Evolutionary conservation across 2,329 filamentous ascomycete genomes (phyloP).

Genomic region (Pseudopyrenochaeta lycopersici): DNA sequence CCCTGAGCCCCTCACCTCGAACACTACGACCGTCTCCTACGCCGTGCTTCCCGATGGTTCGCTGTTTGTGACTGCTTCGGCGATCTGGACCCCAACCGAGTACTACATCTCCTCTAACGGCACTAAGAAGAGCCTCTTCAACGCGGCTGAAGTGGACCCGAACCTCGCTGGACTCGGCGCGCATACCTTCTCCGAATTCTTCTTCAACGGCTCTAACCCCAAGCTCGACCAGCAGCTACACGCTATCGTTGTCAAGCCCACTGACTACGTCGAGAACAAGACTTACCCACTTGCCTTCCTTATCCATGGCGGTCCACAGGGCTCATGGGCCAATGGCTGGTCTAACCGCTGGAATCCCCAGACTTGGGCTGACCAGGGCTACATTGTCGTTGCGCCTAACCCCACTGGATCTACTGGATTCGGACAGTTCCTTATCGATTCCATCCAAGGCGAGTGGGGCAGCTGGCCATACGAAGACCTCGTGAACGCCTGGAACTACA

Average conservation of each 20-base stretch:
- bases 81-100: slow-evolving; percentile 44
- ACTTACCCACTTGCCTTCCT: slow-evolving; percentile 82
- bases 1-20: slow-evolving; percentile 55
- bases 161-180: slow-evolving; percentile 71
- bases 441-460: slow-evolving; percentile 83
- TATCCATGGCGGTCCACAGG: slow-evolving; percentile 85
- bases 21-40: slow-evolving; percentile 39
- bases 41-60: slow-evolving; percentile 69
- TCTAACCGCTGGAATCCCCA: slow-evolving; percentile 86
- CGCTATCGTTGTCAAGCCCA: slow-evolving; percentile 71
- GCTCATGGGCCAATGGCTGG: slow-evolving; percentile 78
- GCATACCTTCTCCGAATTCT: slow-evolving; percentile 73
- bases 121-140: slow-evolving; percentile 57
- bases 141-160: slow-evolving; percentile 71
- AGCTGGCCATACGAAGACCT: slow-evolving; percentile 86
- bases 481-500: slow-evolving; percentile 78
- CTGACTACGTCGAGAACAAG: slow-evolving; percentile 71
- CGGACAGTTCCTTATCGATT: slow-evolving; percentile 78
- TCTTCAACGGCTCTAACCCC: slow-evolving; percentile 70
- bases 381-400: slow-evolving; percentile 82
- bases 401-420: slow-evolving; percentile 88
- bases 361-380: slow-evolving; percentile 86
- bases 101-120: slow-evolving; percentile 39
- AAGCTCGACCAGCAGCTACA: slow-evolving; percentile 67
- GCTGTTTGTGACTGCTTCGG: slow-evolving; percentile 51